Percentiles rank a stretch among this genome's conserved stretches.
Evolutionary conservation across 2,329 filamentous ascomycete species (phyloP).

Genomic region (Sarocladiaceae sp.): DNA sequence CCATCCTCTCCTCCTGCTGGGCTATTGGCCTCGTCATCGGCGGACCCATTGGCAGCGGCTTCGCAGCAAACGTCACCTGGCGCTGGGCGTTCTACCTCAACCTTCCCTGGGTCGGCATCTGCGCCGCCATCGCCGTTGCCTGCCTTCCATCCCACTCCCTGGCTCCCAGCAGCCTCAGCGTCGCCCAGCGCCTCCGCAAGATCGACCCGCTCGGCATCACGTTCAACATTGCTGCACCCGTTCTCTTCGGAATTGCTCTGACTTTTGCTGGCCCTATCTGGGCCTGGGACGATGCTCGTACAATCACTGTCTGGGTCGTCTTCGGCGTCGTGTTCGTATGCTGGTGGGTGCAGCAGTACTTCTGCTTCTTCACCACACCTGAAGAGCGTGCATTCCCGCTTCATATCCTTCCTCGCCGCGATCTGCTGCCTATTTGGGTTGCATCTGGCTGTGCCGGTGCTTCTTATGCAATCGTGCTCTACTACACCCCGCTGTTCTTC

Average conservation of each 20-base stretch:
- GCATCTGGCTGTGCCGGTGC: conserved; percentile 30
- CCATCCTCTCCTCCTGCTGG: conserved; percentile 23
- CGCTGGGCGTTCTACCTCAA: conserved; percentile 51
- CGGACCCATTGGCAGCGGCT: conserved; percentile 23
- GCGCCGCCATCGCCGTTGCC: conserved; percentile 37
- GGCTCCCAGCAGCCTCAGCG: conserved; percentile 17
- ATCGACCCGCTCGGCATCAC: conserved; percentile 26
- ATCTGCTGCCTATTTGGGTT: conserved; percentile 38
- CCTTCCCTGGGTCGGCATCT: conserved; percentile 34
- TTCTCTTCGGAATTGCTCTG: conserved; percentile 41
- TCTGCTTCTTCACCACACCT: conserved; percentile 38
- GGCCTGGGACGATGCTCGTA: conserved; percentile 38
- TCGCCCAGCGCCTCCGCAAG: conserved; percentile 16
- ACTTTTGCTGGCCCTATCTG: conserved; percentile 47
- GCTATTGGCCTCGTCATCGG: conserved; percentile 19
- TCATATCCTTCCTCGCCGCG: conserved; percentile 32
- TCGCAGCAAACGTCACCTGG: conserved; percentile 35
- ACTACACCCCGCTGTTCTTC: conserved; percentile 53
- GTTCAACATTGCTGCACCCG: conserved; percentile 25
- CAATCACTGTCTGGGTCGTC: conserved; percentile 43
- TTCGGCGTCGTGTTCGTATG: conserved; percentile 37
- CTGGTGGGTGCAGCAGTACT: conserved; percentile 44
- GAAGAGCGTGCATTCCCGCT: conserved; percentile 39
- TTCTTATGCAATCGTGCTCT: conserved; percentile 36
- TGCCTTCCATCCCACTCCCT: conserved; percentile 33